Percentiles rank a stretch among this genome's conserved stretches.
Evolutionary conservation across 108 stramenopile species (phyloP).

Genomic region (Schizochytrium sp.): DNA sequence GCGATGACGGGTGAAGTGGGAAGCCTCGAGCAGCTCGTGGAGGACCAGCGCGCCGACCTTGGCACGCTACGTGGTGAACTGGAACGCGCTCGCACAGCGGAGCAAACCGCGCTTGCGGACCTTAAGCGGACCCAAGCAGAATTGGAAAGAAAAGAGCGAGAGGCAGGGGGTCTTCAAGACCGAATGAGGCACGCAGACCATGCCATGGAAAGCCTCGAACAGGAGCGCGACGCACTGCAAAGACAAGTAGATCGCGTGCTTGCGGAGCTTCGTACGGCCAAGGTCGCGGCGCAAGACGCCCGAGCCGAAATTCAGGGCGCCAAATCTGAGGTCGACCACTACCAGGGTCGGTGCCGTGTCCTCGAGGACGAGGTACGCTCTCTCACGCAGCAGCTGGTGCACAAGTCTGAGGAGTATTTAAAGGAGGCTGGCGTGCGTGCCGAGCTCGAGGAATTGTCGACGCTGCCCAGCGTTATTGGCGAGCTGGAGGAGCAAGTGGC

Average conservation of each 20-base stretch:
- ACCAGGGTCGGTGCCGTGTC: neutral
- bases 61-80: neutral
- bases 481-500: neutral
- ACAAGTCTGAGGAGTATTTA: neutral
- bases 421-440: conserved; percentile 9
- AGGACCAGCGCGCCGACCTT: neutral
- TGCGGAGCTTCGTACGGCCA: neutral
- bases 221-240: neutral
- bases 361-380: conserved; percentile 13
- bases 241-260: neutral
- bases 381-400: neutral
- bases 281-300: neutral
- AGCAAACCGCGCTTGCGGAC: neutral
- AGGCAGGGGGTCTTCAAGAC: neutral
- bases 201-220: neutral
- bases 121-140: neutral
- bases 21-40: neutral
- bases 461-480: neutral
- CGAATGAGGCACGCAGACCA: neutral
- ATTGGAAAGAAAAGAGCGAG: neutral
- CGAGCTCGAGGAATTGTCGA: neutral
- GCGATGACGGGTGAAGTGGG: neutral
- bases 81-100: neutral
- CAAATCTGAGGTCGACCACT: neutral
- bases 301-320: neutral